Conservation (phyloP, 805 yeast genomes). For the Starmerella vaccinii region DNA sequence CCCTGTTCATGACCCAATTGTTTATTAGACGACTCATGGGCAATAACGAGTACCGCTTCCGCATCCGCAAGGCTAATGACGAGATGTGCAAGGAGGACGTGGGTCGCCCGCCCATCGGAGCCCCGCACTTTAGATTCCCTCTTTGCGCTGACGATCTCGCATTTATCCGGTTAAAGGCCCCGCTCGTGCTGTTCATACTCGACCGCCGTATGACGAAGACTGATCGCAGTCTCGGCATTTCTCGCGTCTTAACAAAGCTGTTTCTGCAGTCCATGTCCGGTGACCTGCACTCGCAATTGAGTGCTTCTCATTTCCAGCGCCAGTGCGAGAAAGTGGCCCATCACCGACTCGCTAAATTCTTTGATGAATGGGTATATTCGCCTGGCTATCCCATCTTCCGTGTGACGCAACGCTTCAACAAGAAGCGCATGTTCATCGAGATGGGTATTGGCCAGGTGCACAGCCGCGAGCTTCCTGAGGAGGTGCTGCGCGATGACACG, state of each 20-base stretch:
- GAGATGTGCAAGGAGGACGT: constrained; percentile 61
- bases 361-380: constrained; percentile 87
- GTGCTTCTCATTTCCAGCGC: constrained; percentile 77
- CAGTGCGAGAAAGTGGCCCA: constrained; percentile 94
- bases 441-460: constrained; percentile 91
- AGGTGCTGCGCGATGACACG: constrained; percentile 30
- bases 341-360: constrained; percentile 68
- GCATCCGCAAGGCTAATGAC: constrained; percentile 56
- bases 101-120: constrained; percentile 72
- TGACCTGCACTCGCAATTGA: constrained; percentile 65
- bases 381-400: constrained; percentile 82
- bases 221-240: constrained; percentile 83
- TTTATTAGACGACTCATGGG: constrained; percentile 70
- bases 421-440: constrained; percentile 85
- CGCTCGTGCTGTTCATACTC: constrained; percentile 69
- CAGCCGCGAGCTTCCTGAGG: constrained; percentile 30
- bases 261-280: constrained; percentile 94
- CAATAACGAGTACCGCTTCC: constrained; percentile 64
- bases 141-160: constrained; percentile 49
- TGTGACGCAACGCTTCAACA: constrained; percentile 85
- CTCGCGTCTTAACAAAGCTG: constrained; percentile 82
- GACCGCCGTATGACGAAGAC: constrained; percentile 93
- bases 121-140: constrained; percentile 58
- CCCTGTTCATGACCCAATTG: constrained; percentile 70
- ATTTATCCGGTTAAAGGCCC: constrained; percentile 71